Evolutionary conservation across 176 grass and related monocot species (phyloP), one percentile per base, ranked within the genome.

Genomic region (Avena insularis): DNA sequence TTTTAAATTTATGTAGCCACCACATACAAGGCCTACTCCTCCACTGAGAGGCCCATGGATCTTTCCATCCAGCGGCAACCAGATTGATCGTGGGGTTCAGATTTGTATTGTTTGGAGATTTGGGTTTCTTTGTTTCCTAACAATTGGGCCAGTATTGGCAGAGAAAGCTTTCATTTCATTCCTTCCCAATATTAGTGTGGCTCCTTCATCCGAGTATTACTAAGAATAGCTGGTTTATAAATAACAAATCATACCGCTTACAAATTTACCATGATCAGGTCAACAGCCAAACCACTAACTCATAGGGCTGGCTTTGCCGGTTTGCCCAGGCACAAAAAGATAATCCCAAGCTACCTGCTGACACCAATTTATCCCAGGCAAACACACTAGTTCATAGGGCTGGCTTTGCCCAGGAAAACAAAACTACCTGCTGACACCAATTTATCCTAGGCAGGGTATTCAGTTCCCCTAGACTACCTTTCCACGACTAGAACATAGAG

Each of bases 81-180:
- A 21, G 71, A 74, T 49, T 49, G 71, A 74, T 49, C n/a, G 2
- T 27, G 45, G 6, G 45, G n/a, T 74, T 74, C 47, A 13, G n/a
- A 46, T 64, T 2, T 64, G 61, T 64, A 29, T 25, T 65, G 62
- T 31, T 29, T 14, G 12, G 25, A 65, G 12, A 31, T 12, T 65
- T 31, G 25, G 23, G 60, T 65, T 65, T 65, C 62, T 31, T 31
- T 65, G 62, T 65, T 65, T 31, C 62, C 62, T 65, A 65, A 65
- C 62, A 65, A 65, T 31, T 9, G 12, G 12, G 29, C 62, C 25
- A 25, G 71, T 74, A 49, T 25, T 27, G 71, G n/a, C 27, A 25
- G n/a, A 74, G n/a, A 23, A 49, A 74, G n/a, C 12, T 47, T 23
- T 25, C 45, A 15, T 49, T 25, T 50, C 6, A 49, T 49, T 21